Evolutionary conservation across 1,284 basidiomycete species (phyloP), one percentile per base, ranked within the genome.

Genomic region (Puccinia horiana): DNA sequence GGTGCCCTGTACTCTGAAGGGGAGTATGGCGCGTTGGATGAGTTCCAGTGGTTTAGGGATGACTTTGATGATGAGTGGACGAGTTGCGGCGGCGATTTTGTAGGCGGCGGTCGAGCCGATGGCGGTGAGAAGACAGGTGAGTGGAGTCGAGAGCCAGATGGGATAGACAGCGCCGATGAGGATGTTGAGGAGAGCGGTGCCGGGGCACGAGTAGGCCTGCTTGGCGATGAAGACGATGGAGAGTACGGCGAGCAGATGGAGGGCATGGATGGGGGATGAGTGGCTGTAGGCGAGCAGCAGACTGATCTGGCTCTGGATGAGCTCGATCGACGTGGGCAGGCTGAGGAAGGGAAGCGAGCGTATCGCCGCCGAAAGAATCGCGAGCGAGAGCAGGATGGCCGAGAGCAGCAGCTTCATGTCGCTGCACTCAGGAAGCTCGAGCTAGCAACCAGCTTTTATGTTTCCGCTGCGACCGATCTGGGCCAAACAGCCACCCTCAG

Each of bases 191-290:
- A 86, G 65, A 18, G 86, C 82, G 37, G 84, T 84, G 23, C 86
- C 86, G 0, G 86, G 86, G n/a, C 86, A 85, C 8, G 84, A 84
- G 75, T 86, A 86, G 47, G 85, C 84, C 82, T 86, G 86, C 79
- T 86, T 86, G 84, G 84, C 86, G 32, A 86, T 77, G 82, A 86
- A 86, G 32, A 86, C 75, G 18, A 84, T 63, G 0, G 84, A 78
- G 26, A 85, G 74, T 58, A 85, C 84, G 37, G 72, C 44, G 54
- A 84, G 83, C 32, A 85, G 80, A 72, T 85, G 85, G 63, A 72
- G 83, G 1, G 83, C 83, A 44, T 84, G 83, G 1, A 29, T 4
- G 58, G 58, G 3, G 11, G 58, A 61, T 32, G 58, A 35, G 1
- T 83, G 47, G 42, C 83, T 81, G 77, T 85, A 85, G 3, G 72